phyloP scores from a whole-genome alignment of 495 filamentous ascomycete species.

The Aspergillus cristatus region DNA sequence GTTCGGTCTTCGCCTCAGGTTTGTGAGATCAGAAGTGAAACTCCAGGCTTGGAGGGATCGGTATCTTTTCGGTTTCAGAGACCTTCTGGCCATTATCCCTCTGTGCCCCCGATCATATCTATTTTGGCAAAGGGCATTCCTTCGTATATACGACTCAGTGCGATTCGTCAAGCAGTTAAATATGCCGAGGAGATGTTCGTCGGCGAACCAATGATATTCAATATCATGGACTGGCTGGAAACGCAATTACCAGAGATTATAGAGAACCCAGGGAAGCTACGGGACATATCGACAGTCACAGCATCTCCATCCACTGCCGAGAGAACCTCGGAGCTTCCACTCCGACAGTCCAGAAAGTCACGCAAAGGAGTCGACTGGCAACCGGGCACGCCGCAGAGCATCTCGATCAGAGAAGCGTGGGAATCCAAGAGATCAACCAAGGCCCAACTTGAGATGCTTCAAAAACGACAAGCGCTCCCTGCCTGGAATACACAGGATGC shows the following conservation, averaged over 20 bases:
- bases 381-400: constrained; percentile 26
- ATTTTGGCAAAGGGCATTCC: constrained; percentile 60
- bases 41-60: constrained; percentile 21
- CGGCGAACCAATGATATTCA: constrained; percentile 84
- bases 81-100: constrained; percentile 57
- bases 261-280: constrained; percentile 68
- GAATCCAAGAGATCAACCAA: constrained; percentile 43
- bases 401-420: constrained; percentile 42
- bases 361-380: constrained; percentile 30
- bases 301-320: constrained; percentile 17
- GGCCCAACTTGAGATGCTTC: constrained; percentile 60
- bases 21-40: constrained; percentile 53
- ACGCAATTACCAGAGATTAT: constrained; percentile 65
- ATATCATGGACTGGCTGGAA: constrained; percentile 84
- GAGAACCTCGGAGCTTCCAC: constrained; percentile 25
- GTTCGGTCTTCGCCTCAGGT: constrained; percentile 43
- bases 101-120: constrained; percentile 62
- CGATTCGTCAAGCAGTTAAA: constrained; percentile 66
- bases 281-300: constrained; percentile 64
- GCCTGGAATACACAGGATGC: constrained; percentile 77
- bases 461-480: constrained; percentile 61
- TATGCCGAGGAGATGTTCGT: constrained; percentile 57
- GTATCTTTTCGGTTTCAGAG: constrained; percentile 42
- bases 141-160: constrained; percentile 84
- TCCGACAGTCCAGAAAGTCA: constrained; percentile 42